Conservation (phyloP, 192 early-diverging fungal genomes). For the Linnemannia elongata region DNA sequence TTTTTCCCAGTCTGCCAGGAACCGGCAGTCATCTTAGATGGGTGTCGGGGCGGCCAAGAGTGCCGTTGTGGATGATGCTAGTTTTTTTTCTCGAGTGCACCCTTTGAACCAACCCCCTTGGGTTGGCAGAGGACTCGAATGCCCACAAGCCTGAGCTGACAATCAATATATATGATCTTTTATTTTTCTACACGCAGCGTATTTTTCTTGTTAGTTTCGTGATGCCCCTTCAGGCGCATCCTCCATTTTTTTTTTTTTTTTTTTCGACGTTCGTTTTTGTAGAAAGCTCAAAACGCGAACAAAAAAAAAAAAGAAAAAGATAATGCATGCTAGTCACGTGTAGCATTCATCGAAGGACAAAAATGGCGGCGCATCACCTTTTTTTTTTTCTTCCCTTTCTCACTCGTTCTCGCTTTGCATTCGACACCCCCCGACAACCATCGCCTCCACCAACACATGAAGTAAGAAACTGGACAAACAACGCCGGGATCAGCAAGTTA, state of each 20-base stretch:
- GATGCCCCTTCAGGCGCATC: too few relatives aligned
- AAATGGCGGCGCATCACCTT: conserved; percentile 2
- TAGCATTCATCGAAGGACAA: not conserved
- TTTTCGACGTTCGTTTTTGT: too few relatives aligned
- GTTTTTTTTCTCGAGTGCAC: not conserved
- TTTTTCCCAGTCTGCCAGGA: not conserved
- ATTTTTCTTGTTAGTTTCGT: not conserved
- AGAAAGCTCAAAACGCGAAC: too few relatives aligned
- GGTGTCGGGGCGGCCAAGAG: conserved; percentile 2
- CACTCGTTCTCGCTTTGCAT: not conserved
- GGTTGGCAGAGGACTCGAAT: not conserved
- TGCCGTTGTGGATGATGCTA: not conserved
- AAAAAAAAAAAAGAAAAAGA: not conserved
- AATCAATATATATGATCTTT: not conserved
- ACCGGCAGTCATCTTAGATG: not conserved
- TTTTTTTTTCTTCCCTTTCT: not conserved
- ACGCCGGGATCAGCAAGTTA: not conserved
- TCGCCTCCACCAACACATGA: not conserved
- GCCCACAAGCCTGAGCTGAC: not conserved
- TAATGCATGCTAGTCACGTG: not conserved
- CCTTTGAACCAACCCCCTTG: not conserved
- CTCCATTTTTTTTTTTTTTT: too few relatives aligned
- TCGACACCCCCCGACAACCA: not conserved
- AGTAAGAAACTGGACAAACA: not conserved
- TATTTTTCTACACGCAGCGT: not conserved